Evolutionary conservation across 345 rosid species (phyloP).

Genomic region (Camelina neglecta): DNA sequence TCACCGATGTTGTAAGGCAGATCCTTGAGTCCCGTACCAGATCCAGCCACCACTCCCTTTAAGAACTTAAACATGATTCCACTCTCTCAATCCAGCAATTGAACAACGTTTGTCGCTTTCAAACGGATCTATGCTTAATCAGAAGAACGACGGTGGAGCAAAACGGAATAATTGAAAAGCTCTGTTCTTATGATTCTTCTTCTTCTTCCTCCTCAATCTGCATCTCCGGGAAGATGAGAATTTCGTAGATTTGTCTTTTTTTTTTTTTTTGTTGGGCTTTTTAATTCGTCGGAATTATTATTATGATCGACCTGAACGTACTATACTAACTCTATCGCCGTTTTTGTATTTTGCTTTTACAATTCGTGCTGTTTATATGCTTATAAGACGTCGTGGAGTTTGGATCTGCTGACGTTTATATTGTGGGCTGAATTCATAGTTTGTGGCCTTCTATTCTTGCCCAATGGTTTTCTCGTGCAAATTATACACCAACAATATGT

Average conservation of each 20-base stretch:
- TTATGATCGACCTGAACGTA: conserved; percentile 41
- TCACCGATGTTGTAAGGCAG: conserved; percentile 93
- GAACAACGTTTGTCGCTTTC: conserved; percentile 10
- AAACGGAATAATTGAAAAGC: background rate
- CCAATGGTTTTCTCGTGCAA: background rate
- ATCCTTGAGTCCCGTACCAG: conserved; percentile 93
- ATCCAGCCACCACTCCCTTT: conserved; percentile 94
- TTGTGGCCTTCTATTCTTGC: background rate
- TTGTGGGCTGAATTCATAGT: conserved; percentile 14
- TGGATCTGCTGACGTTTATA: background rate
- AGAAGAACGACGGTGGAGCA: conserved; percentile 18
- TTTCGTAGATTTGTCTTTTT: conserved; percentile 31
- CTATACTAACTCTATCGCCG: conserved; percentile 24
- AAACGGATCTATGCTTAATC: conserved; percentile 19
- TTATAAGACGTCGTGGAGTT: conserved; percentile 21
- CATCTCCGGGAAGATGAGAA: conserved; percentile 30
- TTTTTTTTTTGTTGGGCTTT: conserved; percentile 12
- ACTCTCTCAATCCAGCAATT: conserved; percentile 26
- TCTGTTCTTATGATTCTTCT: conserved; percentile 14
- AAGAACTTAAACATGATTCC: conserved; percentile 78
- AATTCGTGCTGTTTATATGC: conserved; percentile 30
- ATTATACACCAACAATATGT: no score
- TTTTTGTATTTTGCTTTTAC: conserved; percentile 12
- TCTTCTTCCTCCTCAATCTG: conserved; percentile 26
- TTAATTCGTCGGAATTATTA: conserved; percentile 33